Evolutionary conservation across 495 filamentous ascomycete species (phyloP).

Genomic region (Penicillium desertorum): DNA sequence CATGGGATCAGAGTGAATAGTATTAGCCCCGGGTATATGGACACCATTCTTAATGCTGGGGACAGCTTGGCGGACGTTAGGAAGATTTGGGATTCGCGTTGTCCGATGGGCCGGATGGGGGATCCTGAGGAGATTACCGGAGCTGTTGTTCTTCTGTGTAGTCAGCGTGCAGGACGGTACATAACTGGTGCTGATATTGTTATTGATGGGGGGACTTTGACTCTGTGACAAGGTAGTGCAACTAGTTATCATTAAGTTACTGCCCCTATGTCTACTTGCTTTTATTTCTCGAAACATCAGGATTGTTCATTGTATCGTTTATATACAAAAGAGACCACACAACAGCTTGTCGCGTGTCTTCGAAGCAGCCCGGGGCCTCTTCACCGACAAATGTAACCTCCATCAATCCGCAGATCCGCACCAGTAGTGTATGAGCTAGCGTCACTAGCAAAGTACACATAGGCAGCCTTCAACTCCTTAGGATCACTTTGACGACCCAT

Average conservation of each 20-base stretch:
- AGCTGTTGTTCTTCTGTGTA: conserved; percentile 73
- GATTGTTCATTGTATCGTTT: background rate
- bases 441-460: conserved; percentile 62
- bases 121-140: conserved; percentile 74
- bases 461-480: conserved; percentile 72
- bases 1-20: conserved; percentile 68
- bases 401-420: conserved; percentile 58
- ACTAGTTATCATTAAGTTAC: no score
- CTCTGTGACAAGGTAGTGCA: conserved; percentile 36
- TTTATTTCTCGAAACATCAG: no score
- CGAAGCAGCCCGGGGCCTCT: conserved; percentile 35
- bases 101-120: conserved; percentile 72
- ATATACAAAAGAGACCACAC: background rate
- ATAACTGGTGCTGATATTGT: conserved; percentile 79
- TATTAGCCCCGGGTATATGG: conserved; percentile 75
- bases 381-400: conserved; percentile 34
- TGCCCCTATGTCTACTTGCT: no score
- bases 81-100: conserved; percentile 73
- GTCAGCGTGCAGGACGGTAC: conserved; percentile 64
- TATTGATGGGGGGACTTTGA: conserved; percentile 39
- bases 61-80: conserved; percentile 53
- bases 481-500: conserved; percentile 64
- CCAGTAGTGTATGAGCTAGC: conserved; percentile 76
- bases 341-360: conserved; percentile 33
- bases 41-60: conserved; percentile 66